Percentiles rank a stretch among this genome's conserved stretches.
Evolutionary conservation across 441 rosid genomes (phyloP).

Genomic region (Mallotus japonicus): DNA sequence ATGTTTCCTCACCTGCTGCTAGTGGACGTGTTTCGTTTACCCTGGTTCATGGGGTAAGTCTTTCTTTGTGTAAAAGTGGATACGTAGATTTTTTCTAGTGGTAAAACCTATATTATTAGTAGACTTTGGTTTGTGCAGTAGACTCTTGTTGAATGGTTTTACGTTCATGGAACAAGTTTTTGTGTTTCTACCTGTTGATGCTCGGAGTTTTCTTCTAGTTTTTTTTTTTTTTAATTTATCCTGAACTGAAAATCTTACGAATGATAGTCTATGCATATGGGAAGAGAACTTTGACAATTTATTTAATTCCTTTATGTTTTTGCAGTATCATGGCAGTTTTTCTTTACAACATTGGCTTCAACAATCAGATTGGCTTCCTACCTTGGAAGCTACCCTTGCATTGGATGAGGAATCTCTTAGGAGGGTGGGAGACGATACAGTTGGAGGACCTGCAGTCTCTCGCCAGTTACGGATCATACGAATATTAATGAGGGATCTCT

Average conservation of each 20-base stretch:
- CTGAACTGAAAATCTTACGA: not conserved
- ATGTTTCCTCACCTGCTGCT: slow-evolving; percentile 40
- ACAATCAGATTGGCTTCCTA: slow-evolving; percentile 94
- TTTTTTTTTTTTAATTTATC: not conserved
- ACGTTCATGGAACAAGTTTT: too few species aligned
- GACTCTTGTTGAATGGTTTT: too few species aligned
- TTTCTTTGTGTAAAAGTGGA: too few species aligned
- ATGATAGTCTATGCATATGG: not conserved
- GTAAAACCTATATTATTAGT: too few species aligned
- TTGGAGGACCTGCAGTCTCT: slow-evolving; percentile 95
- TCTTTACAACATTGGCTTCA: slow-evolving; percentile 96
- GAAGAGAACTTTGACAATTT: slow-evolving; percentile 1
- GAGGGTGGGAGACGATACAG: slow-evolving; percentile 89
- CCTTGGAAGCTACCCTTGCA: slow-evolving; percentile 90
- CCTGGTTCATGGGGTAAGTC: slow-evolving; percentile 83
- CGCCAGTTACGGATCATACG: slow-evolving; percentile 79
- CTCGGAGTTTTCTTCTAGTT: not conserved
- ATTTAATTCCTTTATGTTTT: slow-evolving; percentile 15
- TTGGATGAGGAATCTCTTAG: slow-evolving; percentile 89
- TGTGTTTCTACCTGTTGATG: too few species aligned
- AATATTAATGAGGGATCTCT: slow-evolving; percentile 81
- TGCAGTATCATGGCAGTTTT: slow-evolving; percentile 92
- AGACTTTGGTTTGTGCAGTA: too few species aligned
- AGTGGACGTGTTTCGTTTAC: slow-evolving; percentile 54
- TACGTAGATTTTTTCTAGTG: too few species aligned